These are phyloP conservation scores for Aspergillus sclerotialis DNA, from an alignment of 2,329 filamentous ascomycete species.

Conservation along the genomic window DNA sequence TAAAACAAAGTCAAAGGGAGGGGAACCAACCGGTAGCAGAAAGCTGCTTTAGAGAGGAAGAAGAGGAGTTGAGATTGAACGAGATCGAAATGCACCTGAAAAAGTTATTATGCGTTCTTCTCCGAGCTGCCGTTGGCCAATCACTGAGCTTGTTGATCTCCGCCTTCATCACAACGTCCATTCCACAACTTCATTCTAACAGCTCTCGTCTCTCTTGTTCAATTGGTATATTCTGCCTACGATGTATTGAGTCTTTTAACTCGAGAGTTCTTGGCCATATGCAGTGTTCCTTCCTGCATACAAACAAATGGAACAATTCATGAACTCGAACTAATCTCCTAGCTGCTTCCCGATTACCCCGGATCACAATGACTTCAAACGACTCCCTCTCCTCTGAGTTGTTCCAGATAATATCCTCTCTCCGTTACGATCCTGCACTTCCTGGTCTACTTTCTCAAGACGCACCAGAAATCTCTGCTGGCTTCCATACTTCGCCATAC, in stretches of 20 bases:
- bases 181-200: constrained; percentile 3
- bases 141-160: constrained; percentile 11
- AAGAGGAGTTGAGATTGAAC: too few relatives aligned
- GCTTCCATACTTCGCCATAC: constrained; percentile 50
- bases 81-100: constrained; percentile 25
- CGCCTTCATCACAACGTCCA: constrained; percentile 14
- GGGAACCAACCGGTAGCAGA: constrained; percentile 17
- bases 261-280: too few relatives aligned
- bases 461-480: constrained; percentile 27
- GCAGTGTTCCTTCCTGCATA: too few relatives aligned
- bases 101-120: constrained; percentile 27
- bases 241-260: too few relatives aligned
- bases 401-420: constrained; percentile 62
- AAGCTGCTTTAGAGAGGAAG: constrained; percentile 13
- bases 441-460: constrained; percentile 22
- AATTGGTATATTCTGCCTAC: background rate
- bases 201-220: too few relatives aligned
- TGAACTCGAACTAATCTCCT: too few relatives aligned
- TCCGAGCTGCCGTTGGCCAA: constrained; percentile 12
- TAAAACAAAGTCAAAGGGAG: constrained; percentile 2
- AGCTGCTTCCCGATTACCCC: too few relatives aligned
- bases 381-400: constrained; percentile 4
- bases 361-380: constrained; percentile 17
- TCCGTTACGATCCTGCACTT: constrained; percentile 63
- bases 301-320: too few relatives aligned